Base-by-base conservation (phyloP, 108 stramenopile species). In the Nitzschia sp. region DNA sequence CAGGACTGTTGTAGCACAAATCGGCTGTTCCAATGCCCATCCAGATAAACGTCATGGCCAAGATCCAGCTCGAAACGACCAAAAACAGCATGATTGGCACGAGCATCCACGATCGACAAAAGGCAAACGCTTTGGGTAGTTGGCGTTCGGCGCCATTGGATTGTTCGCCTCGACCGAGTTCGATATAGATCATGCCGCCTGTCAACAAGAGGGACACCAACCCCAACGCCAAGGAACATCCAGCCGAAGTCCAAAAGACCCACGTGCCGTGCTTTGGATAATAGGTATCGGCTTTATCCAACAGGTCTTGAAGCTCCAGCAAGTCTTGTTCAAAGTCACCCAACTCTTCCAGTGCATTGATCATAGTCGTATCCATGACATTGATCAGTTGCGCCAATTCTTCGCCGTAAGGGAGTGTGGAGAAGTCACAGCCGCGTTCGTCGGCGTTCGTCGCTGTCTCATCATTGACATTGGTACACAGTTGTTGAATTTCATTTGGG, bases 1-100 rank as follows among this genome's bases (percentile, higher is more conserved):
- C 64, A 1, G 64, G 64, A 53, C 49, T 53, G 31, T 65, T 65
- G 49, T 32, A 53, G 33, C 64, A 65, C 13, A 53, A 17, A 31
- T 65, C 64, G 4, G 64, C 13, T 17, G 49, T 31, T 33, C 64
- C 64, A 19, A 65, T 29, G 6, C 49, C 47, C 1, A 49, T n/a
- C 19, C 49, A 0, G 0, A 65, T 33, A 48, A 49, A 65, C 2
- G 28, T 25, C 49, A 49, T 65, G 1, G 64, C 13, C 1, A 65
- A 32, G 2, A 49, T 65, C 64, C 64, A 65, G 21, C 64, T 53
- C 1, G 51, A 8, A 53, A n/a, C 9, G 1, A 65, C 64, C 64
- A 65, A 31, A 1, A 65, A 1, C 1, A 65, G 15, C 0, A 49
- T 18, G 0, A 33, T 4, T 32, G 64, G 64, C 0, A 65, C 47